Conservation (phyloP, 1,284 basidiomycete species). For the Tilletia indica region DNA sequence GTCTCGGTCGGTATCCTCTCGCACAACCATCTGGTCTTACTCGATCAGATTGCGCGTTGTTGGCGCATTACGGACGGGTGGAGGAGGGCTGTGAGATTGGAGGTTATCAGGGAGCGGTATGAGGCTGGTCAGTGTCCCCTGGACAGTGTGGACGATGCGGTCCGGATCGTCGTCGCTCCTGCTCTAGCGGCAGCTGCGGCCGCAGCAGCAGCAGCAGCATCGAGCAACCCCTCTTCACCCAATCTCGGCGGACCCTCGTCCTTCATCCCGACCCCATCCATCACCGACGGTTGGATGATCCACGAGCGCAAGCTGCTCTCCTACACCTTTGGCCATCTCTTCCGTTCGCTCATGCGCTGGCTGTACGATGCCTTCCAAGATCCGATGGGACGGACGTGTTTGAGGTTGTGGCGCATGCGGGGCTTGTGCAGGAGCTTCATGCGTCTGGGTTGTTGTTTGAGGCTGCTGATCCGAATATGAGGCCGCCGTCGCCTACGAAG, state of each 20-base stretch:
- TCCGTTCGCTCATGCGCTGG: conserved; percentile 79
- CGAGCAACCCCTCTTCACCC: not conserved
- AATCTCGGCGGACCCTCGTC: not conserved
- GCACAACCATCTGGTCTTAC: conserved; percentile 72
- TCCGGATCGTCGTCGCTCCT: conserved; percentile 1
- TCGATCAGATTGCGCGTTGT: conserved; percentile 80
- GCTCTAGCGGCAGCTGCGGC: not conserved
- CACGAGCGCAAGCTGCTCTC: conserved; percentile 68
- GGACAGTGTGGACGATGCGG: conserved; percentile 72
- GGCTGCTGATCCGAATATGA: conserved; percentile 2
- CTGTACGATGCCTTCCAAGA: conserved; percentile 81
- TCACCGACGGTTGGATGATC: conserved; percentile 67
- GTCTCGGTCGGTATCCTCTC: conserved; percentile 93
- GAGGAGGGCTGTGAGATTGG: conserved; percentile 76
- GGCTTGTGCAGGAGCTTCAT: conserved; percentile 52
- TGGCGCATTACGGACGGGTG: conserved; percentile 85
- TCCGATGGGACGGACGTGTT: conserved; percentile 43
- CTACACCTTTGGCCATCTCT: conserved; percentile 59
- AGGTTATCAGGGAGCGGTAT: conserved; percentile 81
- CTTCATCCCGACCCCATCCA: conserved; percentile 66
- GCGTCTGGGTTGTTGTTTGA: conserved; percentile 40
- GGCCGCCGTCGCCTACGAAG: not conserved
- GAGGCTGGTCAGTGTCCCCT: conserved; percentile 86
- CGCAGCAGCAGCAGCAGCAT: not conserved
- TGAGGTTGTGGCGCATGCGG: conserved; percentile 40